phyloP scores from a whole-genome alignment of 306 rosid genomes.

The Ceratonia siliqua region DNA sequence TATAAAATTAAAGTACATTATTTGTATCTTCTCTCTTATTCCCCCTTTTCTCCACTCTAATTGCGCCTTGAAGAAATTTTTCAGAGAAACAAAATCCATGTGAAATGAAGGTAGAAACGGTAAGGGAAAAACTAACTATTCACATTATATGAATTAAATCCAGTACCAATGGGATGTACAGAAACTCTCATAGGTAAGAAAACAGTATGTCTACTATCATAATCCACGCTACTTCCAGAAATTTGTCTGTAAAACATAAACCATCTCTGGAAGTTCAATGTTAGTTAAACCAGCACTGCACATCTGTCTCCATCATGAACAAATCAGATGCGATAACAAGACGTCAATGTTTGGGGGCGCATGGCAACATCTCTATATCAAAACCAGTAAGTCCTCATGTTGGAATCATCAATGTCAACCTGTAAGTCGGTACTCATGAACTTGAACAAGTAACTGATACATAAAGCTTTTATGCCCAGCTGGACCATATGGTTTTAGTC shows the following conservation, averaged over 20 bases:
- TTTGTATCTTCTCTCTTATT: background rate
- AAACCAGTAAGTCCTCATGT: constrained; percentile 58
- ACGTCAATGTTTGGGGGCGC: background rate
- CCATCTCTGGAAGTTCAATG: constrained; percentile 42
- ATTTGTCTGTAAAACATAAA: constrained; percentile 49
- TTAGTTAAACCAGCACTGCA: constrained; percentile 44
- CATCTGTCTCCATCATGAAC: background rate
- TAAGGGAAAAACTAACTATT: constrained; percentile 30
- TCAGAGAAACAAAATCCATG: background rate
- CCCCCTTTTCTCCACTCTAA: background rate
- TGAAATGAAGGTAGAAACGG: background rate
- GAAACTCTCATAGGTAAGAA: constrained; percentile 24
- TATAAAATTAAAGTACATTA: too few relatives aligned
- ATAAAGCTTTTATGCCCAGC: constrained; percentile 2
- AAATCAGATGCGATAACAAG: background rate
- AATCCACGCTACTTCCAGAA: constrained; percentile 42
- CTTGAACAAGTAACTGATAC: constrained; percentile 20
- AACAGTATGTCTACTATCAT: constrained; percentile 25
- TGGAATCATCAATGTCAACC: constrained; percentile 57
- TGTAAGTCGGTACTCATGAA: constrained; percentile 32
- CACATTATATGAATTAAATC: constrained; percentile 43
- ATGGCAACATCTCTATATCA: constrained; percentile 34
- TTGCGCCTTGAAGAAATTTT: background rate
- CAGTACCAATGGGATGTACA: constrained; percentile 31
- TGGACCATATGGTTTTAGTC: constrained; percentile 17